These are phyloP conservation scores for Xylaria curta DNA, from an alignment of 495 filamentous ascomycete species.

Conservation along the genomic window DNA sequence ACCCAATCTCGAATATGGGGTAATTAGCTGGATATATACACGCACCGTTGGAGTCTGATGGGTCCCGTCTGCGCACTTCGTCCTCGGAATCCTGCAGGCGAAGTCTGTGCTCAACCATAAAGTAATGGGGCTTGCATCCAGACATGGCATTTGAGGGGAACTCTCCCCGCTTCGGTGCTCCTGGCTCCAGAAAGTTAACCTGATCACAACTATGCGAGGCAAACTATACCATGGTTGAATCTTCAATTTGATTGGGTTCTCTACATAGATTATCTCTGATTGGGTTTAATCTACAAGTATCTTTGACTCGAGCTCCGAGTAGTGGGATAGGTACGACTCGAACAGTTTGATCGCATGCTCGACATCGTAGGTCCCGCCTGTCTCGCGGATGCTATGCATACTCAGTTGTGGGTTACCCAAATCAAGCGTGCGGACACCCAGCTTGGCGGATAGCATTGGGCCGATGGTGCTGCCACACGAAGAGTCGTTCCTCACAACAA, in stretches of 20 bases:
- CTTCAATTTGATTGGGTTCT: background rate
- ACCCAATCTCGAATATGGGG: background rate
- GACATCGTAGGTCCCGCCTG: slow-evolving; percentile 84
- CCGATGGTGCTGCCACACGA: slow-evolving; percentile 96
- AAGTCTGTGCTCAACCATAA: slow-evolving; percentile 14
- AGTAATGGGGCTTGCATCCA: background rate
- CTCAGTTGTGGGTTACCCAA: slow-evolving; percentile 93
- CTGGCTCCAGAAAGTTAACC: background rate
- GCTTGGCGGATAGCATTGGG: slow-evolving; percentile 84
- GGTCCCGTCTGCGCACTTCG: background rate
- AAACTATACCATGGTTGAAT: background rate
- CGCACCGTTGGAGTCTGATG: background rate
- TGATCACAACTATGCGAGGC: background rate
- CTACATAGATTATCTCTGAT: background rate
- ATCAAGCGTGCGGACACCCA: slow-evolving; percentile 89
- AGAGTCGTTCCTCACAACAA: slow-evolving; percentile 95
- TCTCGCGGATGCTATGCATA: slow-evolving; percentile 98
- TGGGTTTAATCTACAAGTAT: slow-evolving; percentile 74
- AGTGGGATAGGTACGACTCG: slow-evolving; percentile 84
- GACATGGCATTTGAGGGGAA: background rate
- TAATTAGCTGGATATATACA: background rate
- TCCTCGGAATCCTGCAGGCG: background rate
- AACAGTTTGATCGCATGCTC: slow-evolving; percentile 87
- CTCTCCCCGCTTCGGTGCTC: slow-evolving; percentile 2
- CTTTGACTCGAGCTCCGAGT: slow-evolving; percentile 76